Evolutionary conservation across 1,139 yeast genomes (phyloP).

Genomic region (Kurtzmaniella quercitrusa): DNA sequence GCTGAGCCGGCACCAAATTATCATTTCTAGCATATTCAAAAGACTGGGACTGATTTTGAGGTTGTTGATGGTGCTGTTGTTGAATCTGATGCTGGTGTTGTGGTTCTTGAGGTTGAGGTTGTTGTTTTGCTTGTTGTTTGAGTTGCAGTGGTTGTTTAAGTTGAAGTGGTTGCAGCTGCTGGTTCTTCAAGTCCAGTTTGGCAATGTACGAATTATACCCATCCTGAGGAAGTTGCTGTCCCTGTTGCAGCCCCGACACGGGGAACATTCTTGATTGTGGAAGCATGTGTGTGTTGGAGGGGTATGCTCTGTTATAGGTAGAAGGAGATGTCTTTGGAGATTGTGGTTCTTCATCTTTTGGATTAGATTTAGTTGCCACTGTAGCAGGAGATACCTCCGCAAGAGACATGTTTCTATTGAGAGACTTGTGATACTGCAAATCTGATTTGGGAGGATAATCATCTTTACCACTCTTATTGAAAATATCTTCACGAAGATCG

Average conservation of each 20-base stretch:
- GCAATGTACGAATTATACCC: not conserved
- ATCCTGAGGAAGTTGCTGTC: conserved; percentile 3
- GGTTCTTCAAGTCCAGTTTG: not conserved
- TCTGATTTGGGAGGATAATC: not conserved
- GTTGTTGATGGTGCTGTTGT: conserved; percentile 4
- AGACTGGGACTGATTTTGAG: conserved; percentile 5
- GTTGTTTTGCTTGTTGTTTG: conserved; percentile 11
- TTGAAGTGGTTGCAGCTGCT: not conserved
- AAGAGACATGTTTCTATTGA: not conserved
- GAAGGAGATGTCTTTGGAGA: conserved; percentile 42
- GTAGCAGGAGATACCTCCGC: conserved; percentile 10
- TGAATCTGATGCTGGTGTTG: not conserved
- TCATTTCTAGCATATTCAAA: conserved; percentile 4
- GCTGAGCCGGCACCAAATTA: conserved; percentile 42
- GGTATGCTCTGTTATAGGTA: conserved; percentile 12
- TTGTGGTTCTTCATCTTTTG: conserved; percentile 34
- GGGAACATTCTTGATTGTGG: conserved; percentile 2
- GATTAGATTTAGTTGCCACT: conserved; percentile 29
- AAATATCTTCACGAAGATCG: conserved; percentile 41
- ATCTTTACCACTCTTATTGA: conserved; percentile 19
- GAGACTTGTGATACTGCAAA: not conserved
- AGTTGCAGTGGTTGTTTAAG: too few relatives aligned
- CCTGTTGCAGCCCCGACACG: not conserved
- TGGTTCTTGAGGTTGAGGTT: conserved; percentile 6
- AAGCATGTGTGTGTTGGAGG: not conserved